Evolutionary conservation across 2,329 filamentous ascomycete genomes (phyloP).

Genomic region (Fusarium annulatum): DNA sequence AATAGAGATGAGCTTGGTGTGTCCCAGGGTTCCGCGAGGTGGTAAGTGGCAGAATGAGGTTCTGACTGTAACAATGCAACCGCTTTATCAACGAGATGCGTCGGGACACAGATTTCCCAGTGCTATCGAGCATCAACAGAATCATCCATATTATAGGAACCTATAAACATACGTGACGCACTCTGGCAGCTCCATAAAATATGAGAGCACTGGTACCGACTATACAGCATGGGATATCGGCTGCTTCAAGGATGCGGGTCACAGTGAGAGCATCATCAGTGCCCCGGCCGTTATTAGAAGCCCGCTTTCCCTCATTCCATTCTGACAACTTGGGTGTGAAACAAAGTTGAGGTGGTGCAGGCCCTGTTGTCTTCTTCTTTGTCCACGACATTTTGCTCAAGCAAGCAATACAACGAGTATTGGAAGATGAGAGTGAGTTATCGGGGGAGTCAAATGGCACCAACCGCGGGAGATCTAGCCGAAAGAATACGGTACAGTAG

Average conservation of each 20-base stretch:
- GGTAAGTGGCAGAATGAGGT: not conserved
- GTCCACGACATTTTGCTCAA: not conserved
- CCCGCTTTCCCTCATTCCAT: not conserved
- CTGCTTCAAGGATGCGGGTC: not conserved
- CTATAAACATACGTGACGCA: not conserved
- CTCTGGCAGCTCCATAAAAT: slow-evolving; percentile 7
- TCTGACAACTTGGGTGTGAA: not conserved
- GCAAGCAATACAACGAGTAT: not conserved
- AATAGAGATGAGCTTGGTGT: not conserved
- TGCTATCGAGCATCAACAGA: accelerated
- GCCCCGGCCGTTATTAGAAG: not conserved
- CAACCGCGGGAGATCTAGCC: not conserved
- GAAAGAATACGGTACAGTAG: not conserved
- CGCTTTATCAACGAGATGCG: not conserved
- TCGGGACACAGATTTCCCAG: slow-evolving; percentile 2
- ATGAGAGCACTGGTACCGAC: not conserved
- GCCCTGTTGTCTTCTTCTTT: not conserved
- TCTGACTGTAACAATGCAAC: not conserved
- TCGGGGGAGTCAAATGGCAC: not conserved
- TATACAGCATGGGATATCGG: not conserved
- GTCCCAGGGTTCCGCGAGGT: not conserved
- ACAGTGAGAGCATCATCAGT: slow-evolving; percentile 1
- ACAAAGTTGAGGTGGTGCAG: accelerated
- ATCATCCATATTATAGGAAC: accelerated
- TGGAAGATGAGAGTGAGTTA: not conserved